phyloP scores from a whole-genome alignment of 2,329 filamentous ascomycete genomes.

The Penicillium sp. region DNA sequence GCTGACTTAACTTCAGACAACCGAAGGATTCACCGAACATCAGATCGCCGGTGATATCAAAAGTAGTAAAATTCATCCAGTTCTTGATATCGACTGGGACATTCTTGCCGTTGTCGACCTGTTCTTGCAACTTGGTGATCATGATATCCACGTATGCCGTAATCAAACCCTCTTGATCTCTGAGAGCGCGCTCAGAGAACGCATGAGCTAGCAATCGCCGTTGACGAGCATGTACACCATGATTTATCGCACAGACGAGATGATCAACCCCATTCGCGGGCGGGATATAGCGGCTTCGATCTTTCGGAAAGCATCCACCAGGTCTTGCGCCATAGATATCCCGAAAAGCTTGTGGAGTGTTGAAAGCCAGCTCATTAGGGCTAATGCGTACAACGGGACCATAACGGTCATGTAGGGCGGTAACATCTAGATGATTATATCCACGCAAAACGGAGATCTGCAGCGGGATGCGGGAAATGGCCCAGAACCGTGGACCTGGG shows the following conservation, averaged over 20 bases:
- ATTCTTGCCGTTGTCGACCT: not conserved
- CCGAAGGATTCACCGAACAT: slow-evolving; percentile 42
- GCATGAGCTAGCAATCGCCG: slow-evolving; percentile 25
- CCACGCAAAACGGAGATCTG: slow-evolving; percentile 23
- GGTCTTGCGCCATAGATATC: slow-evolving; percentile 34
- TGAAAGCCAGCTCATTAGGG: slow-evolving; percentile 28
- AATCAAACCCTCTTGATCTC: slow-evolving; percentile 31
- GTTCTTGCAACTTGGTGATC: slow-evolving; percentile 19
- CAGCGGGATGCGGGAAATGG: slow-evolving; percentile 23
- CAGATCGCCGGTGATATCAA: slow-evolving; percentile 42
- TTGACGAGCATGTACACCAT: slow-evolving; percentile 21
- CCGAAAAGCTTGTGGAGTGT: slow-evolving; percentile 27
- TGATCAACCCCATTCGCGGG: slow-evolving; percentile 40
- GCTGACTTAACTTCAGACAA: slow-evolving; percentile 36
- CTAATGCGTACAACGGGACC: slow-evolving; percentile 19
- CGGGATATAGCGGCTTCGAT: slow-evolving; percentile 17
- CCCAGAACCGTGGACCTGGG: slow-evolving; percentile 31
- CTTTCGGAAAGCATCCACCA: slow-evolving; percentile 23
- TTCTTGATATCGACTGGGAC: slow-evolving; percentile 25
- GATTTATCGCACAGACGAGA: slow-evolving; percentile 18
- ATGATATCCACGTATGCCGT: slow-evolving; percentile 27
- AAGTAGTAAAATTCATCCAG: slow-evolving; percentile 39
- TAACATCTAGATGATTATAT: slow-evolving; percentile 21
- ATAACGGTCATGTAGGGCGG: slow-evolving; percentile 23
- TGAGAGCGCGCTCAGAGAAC: slow-evolving; percentile 30